Base-by-base conservation (phyloP, 805 yeast species). In the Suhomyces sp. region DNA sequence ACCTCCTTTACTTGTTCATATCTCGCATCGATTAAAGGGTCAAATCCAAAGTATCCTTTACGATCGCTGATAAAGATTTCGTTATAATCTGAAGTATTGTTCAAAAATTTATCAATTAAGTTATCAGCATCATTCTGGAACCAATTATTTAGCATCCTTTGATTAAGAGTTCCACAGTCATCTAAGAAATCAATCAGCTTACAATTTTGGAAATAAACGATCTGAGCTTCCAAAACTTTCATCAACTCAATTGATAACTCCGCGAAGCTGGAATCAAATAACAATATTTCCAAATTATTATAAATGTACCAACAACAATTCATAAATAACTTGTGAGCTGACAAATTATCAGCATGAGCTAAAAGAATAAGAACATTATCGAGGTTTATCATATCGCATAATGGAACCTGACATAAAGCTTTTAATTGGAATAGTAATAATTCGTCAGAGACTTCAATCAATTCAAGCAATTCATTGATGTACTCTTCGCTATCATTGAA, bases 291-390 rank as follows among this genome's bases (percentile, higher is more conserved):
- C 50, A 87, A 68, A 62, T 89, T 89, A 56, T 80, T 76, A 57
- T 80, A 83, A 10, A 89, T 73, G 57, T 80, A 87, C 85, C 89
- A 84, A 22, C 85, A 69, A 61, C 96, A 82, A 49, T 81, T 79
- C 47, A 76, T 74, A 53, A 82, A 74, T 35, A 91, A 65, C 56
- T 84, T 80, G 10, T 67, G 63, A 6, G 90, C 87, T 19, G 77
- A 66, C 45, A 77, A 68, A 17, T 68, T 59, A 44, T 76, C 76
- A 0, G 96, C 78, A 59, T 84, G 84, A 10, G 76, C 68, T 12
- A 88, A 60, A 12, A 90, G 61, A 0, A 76, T 52, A 10, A 82
- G 68, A 0, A 86, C 89, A 59, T 87, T 87, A 17, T 86, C 87
- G 9, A 82, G 67, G 20, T 64, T 67, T 17, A 86, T 77, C 43